phyloP scores from a whole-genome alignment of 129 eudicot species.

The Smallanthus sonchifolius region DNA sequence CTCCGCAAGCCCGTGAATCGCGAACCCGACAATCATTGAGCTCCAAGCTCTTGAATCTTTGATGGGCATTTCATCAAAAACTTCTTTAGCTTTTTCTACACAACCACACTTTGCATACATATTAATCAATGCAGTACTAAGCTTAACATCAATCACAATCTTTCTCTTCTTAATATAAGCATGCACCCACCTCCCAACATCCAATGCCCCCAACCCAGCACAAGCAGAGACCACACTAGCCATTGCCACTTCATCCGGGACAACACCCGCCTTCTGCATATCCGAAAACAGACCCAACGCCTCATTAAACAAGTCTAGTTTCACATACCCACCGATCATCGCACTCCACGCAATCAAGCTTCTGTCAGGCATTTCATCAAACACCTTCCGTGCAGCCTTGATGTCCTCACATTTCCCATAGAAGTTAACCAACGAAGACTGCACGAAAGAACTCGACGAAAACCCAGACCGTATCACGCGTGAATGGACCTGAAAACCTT shows the following conservation, averaged over 20 bases:
- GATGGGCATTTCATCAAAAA: constrained; percentile 49
- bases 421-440: constrained; percentile 38
- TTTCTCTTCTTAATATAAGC: constrained; percentile 34
- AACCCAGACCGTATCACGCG: constrained; percentile 43
- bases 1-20: constrained; percentile 45
- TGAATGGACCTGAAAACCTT: constrained; percentile 54
- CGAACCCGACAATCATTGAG: constrained; percentile 69
- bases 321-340: constrained; percentile 57
- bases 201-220: constrained; percentile 49
- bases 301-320: constrained; percentile 37
- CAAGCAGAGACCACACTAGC: constrained; percentile 60
- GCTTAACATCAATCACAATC: constrained; percentile 40
- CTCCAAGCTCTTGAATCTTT: constrained; percentile 73
- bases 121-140: constrained; percentile 48
- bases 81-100: constrained; percentile 50
- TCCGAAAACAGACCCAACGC: constrained; percentile 49
- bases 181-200: constrained; percentile 65
- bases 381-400: constrained; percentile 39
- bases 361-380: constrained; percentile 52
- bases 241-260: constrained; percentile 61
- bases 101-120: constrained; percentile 73
- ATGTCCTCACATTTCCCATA: constrained; percentile 55
- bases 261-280: constrained; percentile 49
- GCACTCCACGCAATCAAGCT: constrained; percentile 53
- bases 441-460: constrained; percentile 30